A percentile compares a stretch with the other conserved stretches of the same genome.
Evolutionary conservation across 768 basidiomycete genomes (phyloP).

Genomic region (Mycena chlorophos): DNA sequence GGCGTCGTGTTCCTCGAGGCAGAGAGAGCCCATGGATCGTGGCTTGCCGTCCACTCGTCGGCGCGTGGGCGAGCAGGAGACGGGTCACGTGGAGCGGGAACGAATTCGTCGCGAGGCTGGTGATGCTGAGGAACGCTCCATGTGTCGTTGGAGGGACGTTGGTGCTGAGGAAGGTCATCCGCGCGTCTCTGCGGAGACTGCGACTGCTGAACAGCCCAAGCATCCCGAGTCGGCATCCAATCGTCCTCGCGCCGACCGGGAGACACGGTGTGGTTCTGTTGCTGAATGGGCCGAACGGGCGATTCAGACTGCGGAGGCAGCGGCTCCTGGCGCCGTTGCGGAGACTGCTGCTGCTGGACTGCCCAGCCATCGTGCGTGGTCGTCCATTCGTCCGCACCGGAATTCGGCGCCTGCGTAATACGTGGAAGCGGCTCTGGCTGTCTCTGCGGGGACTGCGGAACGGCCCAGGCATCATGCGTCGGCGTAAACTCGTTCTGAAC

Average conservation of each 20-base stretch:
- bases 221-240: neutral
- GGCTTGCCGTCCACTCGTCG: constrained; percentile 14
- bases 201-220: neutral
- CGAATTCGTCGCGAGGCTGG: neutral
- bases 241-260: neutral
- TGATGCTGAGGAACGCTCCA: no score
- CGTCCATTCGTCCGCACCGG: neutral
- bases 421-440: neutral
- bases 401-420: no score
- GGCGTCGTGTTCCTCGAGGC: neutral
- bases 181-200: neutral
- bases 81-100: neutral
- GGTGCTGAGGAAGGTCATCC: no score
- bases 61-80: neutral
- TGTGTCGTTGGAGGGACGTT: no score
- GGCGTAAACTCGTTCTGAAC: constrained; percentile 11
- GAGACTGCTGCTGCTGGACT: no score
- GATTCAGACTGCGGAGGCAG: neutral
- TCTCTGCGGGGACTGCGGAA: neutral
- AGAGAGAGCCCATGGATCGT: constrained; percentile 20
- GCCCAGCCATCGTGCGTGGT: no score
- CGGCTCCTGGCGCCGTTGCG: neutral
- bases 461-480: constrained; percentile 12
- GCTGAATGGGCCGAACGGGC: neutral
- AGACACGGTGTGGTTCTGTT: no score